These are phyloP conservation scores for Populus deltoides DNA, from an alignment of 345 rosid species.

Conservation along the genomic window DNA sequence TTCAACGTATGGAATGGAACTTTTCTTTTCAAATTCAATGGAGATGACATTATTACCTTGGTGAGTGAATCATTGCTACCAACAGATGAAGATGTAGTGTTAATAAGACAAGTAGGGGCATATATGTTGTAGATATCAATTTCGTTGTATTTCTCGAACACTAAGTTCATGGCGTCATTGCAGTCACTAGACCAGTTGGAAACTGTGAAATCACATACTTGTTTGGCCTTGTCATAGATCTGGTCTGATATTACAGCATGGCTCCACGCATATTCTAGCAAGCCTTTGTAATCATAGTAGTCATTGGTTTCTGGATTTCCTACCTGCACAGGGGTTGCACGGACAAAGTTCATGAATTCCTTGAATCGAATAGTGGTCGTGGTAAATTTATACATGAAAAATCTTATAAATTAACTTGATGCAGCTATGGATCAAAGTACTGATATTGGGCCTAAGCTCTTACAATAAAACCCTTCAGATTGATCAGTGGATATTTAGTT, in stretches of 20 bases:
- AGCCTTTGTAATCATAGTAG: slow-evolving; percentile 38
- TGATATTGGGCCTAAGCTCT: background rate
- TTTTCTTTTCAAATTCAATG: no score
- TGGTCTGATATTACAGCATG: slow-evolving; percentile 55
- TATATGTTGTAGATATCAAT: slow-evolving; percentile 62
- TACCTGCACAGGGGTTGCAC: slow-evolving; percentile 29
- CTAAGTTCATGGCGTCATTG: slow-evolving; percentile 30
- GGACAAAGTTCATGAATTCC: background rate
- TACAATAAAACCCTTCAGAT: slow-evolving; percentile 38
- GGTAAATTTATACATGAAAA: no score
- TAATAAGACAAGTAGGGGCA: slow-evolving; percentile 45
- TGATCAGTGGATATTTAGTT: slow-evolving; percentile 29
- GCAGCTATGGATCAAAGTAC: no score
- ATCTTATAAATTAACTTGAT: no score
- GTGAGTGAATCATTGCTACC: background rate
- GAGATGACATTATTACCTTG: background rate
- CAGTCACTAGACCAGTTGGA: slow-evolving; percentile 40
- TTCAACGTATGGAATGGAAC: no score
- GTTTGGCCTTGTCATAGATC: slow-evolving; percentile 33
- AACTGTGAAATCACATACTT: slow-evolving; percentile 47
- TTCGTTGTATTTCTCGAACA: slow-evolving; percentile 41
- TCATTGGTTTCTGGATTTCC: slow-evolving; percentile 59
- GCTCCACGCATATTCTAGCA: slow-evolving; percentile 68
- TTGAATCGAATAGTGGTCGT: background rate
- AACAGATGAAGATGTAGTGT: slow-evolving; percentile 18